Base-by-base conservation (phyloP, 768 basidiomycete species). In the Termitomyces sp. region DNA sequence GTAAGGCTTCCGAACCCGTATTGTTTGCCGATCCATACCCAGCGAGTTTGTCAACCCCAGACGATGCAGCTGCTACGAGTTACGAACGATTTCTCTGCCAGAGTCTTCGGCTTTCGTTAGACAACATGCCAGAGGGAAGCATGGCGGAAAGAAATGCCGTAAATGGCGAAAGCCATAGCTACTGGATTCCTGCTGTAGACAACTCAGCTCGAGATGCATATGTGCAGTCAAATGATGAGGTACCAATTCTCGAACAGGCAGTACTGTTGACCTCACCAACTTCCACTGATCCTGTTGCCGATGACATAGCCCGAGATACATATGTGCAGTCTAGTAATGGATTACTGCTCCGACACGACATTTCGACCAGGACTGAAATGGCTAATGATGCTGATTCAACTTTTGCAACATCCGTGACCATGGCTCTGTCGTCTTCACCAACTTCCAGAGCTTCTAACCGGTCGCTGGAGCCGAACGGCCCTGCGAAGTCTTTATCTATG, bases 41-140 rank as follows among this genome's bases (percentile, higher is more conserved):
- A 1, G 75, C 75, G 46, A 76, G 74, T 57, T 69, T 81, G 38
- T 79, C 79, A 0, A 76, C 77, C 1, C 78, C 77, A 12, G 35
- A 58, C 14, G 57, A 67, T 17, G 26, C 35, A n/a, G n/a, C n/a
- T 40, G n/a, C 24, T 40, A 24, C n/a, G n/a, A 40, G 24, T 24
- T 50, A 38, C 38, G 37, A 12, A 40, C 48, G 40, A 14, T 7
- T 50, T 26, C 14, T 50, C 6, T 3, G 17, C 37, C 37, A 12
- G 37, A 14, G 26, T 5, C 14, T 28, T 19, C n/a, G 35, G 6
- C 10, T 22, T 10, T 24, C 37, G n/a, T 19, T 4, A 3, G 17
- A 38, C 12, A 5, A 22, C 24, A 35, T 40, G 24, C 37, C 48
- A 12, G 48, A 37, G 24, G 34, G 15, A 11, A 38, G 24, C 37